Conservation (phyloP, 139 green algal genomes). For the Gonium pectorale region DNA sequence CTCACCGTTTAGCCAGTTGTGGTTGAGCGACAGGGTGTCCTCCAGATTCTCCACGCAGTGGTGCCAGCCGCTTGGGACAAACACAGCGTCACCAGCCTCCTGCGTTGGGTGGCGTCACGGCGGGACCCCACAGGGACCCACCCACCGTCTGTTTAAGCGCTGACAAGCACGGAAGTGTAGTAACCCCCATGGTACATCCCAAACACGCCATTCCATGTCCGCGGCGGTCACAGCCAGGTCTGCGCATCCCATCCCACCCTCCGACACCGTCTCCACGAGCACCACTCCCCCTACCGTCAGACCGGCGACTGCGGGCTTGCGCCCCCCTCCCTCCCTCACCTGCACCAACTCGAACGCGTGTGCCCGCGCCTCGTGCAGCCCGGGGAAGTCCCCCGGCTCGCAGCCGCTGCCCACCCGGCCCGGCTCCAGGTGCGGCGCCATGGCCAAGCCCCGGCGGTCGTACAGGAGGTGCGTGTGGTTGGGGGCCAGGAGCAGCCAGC, state of each 20-base stretch:
- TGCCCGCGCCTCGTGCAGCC: slow-evolving; percentile 44
- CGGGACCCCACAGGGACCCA: too few relatives aligned
- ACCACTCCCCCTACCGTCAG: too few relatives aligned
- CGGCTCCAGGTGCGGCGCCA: slow-evolving; percentile 53
- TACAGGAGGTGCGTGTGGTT: slow-evolving; percentile 66
- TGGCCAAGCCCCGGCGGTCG: slow-evolving; percentile 3
- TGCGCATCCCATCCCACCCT: too few relatives aligned
- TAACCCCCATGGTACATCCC: too few relatives aligned
- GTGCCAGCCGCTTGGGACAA: slow-evolving; percentile 93
- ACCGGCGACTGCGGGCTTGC: too few relatives aligned
- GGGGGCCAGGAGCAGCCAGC: slow-evolving; percentile 83
- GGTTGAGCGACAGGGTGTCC: slow-evolving; percentile 85
- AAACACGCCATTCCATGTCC: too few relatives aligned
- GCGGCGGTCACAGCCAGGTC: too few relatives aligned
- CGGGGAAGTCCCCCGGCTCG: slow-evolving; percentile 50
- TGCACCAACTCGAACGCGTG: slow-evolving; percentile 48
- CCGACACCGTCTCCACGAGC: too few relatives aligned
- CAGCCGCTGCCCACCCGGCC: background rate
- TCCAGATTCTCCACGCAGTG: slow-evolving; percentile 90
- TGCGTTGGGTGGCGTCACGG: too few relatives aligned
- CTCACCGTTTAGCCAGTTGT: slow-evolving; percentile 81
- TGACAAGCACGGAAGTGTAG: too few relatives aligned
- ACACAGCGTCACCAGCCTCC: slow-evolving; percentile 77
- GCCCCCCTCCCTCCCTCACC: too few relatives aligned
- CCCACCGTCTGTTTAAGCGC: too few relatives aligned